A percentile compares a stretch with the other conserved stretches of the same genome.
These are phyloP conservation scores for Saccharomycopsis hybrid DNA, from an alignment of 1,139 yeast species.

Conservation along the genomic window DNA sequence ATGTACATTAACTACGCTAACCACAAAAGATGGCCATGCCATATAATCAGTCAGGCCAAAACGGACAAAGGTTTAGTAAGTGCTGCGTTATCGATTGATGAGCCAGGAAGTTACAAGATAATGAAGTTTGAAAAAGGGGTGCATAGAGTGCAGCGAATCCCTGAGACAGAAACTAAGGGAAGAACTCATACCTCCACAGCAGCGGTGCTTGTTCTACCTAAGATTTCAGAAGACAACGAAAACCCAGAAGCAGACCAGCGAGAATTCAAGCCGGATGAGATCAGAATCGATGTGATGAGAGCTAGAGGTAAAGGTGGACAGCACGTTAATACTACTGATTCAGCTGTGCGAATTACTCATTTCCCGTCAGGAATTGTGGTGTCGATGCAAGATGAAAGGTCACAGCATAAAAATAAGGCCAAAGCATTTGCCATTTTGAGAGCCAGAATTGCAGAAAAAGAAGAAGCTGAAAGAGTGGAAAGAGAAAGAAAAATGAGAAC, in stretches of 20 bases:
- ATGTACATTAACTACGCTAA: constrained; percentile 79
- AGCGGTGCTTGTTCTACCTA: constrained; percentile 90
- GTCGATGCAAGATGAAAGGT: constrained; percentile 88
- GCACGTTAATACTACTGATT: constrained; percentile 96
- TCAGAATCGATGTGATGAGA: constrained; percentile 90
- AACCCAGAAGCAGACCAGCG: constrained; percentile 60
- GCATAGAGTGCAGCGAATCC: constrained; percentile 91
- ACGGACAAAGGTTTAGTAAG: constrained; percentile 61
- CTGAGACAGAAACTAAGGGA: constrained; percentile 90
- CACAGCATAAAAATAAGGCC: constrained; percentile 94
- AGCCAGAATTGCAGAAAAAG: constrained; percentile 78
- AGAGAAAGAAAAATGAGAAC: constrained; percentile 65
- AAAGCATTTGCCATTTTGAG: constrained; percentile 80
- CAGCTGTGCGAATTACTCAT: constrained; percentile 92
- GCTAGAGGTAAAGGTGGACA: constrained; percentile 99
- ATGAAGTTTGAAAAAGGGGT: constrained; percentile 90
- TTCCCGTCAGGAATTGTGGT: constrained; percentile 87
- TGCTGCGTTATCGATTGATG: constrained; percentile 67
- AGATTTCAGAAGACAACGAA: constrained; percentile 48
- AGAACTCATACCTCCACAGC: constrained; percentile 94
- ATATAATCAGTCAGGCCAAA: constrained; percentile 52
- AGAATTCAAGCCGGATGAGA: constrained; percentile 78
- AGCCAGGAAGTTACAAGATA: constrained; percentile 68
- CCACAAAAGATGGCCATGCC: constrained; percentile 58
- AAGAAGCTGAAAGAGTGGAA: constrained; percentile 56